These are phyloP conservation scores for Chlamydomonas schloesseri DNA, from an alignment of 139 green algal species.

Conservation along the genomic window DNA sequence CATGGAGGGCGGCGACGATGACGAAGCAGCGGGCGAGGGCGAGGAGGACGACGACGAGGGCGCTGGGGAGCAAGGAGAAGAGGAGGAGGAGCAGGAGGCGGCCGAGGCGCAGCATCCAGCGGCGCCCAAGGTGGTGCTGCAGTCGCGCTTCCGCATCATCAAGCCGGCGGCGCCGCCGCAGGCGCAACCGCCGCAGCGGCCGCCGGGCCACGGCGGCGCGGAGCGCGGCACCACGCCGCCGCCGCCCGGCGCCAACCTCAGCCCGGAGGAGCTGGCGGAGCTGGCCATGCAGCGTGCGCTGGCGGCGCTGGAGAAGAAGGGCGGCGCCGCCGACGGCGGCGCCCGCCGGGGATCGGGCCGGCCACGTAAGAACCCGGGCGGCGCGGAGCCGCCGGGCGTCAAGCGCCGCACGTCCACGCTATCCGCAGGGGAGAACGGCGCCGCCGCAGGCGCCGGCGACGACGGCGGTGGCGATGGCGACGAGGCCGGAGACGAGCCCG, in stretches of 20 bases:
- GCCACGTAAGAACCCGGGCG: not conserved
- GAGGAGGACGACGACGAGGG: not conserved
- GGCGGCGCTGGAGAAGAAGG: conserved; percentile 2
- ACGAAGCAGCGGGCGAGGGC: not conserved
- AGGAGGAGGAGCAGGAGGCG: not conserved
- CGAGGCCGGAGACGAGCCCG: not conserved
- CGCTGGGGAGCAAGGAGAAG: not conserved
- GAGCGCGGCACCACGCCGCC: not conserved
- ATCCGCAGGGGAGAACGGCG: not conserved
- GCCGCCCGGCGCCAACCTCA: conserved; percentile 5
- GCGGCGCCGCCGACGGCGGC: not conserved
- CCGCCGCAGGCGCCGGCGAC: not conserved
- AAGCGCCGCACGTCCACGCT: not conserved
- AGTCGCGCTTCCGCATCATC: conserved; percentile 8
- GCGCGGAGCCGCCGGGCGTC: not conserved
- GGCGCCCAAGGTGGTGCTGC: not conserved
- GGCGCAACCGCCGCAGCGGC: not conserved
- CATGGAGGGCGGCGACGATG: not conserved
- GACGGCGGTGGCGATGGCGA: not conserved
- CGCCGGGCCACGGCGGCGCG: not conserved
- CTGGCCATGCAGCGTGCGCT: conserved; percentile 27
- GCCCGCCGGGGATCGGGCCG: not conserved
- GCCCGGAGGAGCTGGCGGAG: conserved; percentile 25
- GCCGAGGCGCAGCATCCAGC: not conserved
- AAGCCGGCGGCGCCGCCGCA: not conserved